A percentile compares a stretch with the other conserved stretches of the same genome.
phyloP scores from a whole-genome alignment of 1,284 basidiomycete genomes.

The Rhodotorula sp. region DNA sequence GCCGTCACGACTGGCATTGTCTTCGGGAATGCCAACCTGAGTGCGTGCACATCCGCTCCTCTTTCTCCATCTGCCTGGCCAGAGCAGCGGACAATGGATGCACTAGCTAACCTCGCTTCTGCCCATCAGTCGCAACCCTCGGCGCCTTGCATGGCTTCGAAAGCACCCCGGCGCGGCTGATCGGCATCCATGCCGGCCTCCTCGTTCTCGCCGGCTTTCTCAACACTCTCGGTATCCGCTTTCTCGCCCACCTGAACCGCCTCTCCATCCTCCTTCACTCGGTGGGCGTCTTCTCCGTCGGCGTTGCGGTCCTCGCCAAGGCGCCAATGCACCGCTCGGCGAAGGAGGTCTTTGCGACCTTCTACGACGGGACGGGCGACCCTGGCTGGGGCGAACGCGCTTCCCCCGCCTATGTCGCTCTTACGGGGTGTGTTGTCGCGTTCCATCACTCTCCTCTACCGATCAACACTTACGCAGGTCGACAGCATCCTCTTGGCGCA shows the following conservation, averaged over 20 bases:
- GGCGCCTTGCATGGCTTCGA: constrained; percentile 62
- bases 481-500: constrained; percentile 64
- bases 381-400: constrained; percentile 68
- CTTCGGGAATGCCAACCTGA: constrained; percentile 68
- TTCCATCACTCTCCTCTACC: too few species aligned
- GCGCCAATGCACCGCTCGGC: constrained; percentile 69
- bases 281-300: constrained; percentile 65
- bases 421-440: constrained; percentile 57
- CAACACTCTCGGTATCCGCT: constrained; percentile 68
- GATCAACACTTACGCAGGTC: neutral
- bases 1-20: constrained; percentile 59
- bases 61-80: neutral
- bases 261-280: constrained; percentile 72
- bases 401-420: constrained; percentile 66
- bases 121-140: constrained; percentile 58
- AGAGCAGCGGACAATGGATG: neutral
- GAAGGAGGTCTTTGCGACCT: constrained; percentile 67
- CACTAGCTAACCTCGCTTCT: neutral
- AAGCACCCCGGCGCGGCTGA: constrained; percentile 62
- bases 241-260: constrained; percentile 68
- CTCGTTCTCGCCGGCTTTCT: constrained; percentile 65
- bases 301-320: constrained; percentile 66
- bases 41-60: neutral
- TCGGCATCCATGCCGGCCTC: constrained; percentile 72
- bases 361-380: constrained; percentile 66